Percentiles rank a stretch among this genome's conserved stretches.
phyloP scores from a whole-genome alignment of 768 basidiomycete species.

The Lactarius sp. region DNA sequence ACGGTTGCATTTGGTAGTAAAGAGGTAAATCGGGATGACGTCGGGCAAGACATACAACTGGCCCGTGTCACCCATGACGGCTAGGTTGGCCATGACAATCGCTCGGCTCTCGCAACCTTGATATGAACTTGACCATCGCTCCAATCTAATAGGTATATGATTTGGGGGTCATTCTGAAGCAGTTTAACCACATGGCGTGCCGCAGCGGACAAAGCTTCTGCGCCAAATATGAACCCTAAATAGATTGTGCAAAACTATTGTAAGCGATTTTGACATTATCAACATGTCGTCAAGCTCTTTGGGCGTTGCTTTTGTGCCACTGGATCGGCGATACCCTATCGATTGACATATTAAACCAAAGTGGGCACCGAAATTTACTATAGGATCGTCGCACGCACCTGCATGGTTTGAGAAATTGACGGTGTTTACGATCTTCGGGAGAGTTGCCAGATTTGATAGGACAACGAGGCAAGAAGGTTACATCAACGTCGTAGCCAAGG shows the following conservation, averaged over 20 bases:
- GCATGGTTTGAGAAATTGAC: conserved; percentile 41
- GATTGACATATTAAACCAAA: conserved; percentile 38
- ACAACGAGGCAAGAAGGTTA: conserved; percentile 5
- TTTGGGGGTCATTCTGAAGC: no score
- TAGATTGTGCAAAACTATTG: not conserved
- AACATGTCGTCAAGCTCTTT: conserved; percentile 35
- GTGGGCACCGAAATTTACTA: not conserved
- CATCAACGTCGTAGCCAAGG: no score
- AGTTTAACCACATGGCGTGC: no score
- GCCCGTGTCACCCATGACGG: conserved; percentile 93
- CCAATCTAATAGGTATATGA: conserved; percentile 54
- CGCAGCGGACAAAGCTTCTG: conserved; percentile 50
- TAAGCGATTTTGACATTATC: no score
- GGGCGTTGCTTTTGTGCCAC: no score
- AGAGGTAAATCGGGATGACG: conserved; percentile 78
- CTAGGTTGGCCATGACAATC: conserved; percentile 36
- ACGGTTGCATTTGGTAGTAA: conserved; percentile 80
- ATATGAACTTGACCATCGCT: conserved; percentile 24
- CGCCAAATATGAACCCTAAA: conserved; percentile 82
- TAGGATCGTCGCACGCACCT: conserved; percentile 35
- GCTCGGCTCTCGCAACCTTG: not conserved
- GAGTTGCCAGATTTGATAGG: not conserved
- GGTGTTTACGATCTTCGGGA: conserved; percentile 70
- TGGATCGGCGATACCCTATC: no score
- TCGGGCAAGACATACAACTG: conserved; percentile 63